Base-by-base conservation (phyloP, 106 monocot species). In the Acanthochlamys bracteata region DNA sequence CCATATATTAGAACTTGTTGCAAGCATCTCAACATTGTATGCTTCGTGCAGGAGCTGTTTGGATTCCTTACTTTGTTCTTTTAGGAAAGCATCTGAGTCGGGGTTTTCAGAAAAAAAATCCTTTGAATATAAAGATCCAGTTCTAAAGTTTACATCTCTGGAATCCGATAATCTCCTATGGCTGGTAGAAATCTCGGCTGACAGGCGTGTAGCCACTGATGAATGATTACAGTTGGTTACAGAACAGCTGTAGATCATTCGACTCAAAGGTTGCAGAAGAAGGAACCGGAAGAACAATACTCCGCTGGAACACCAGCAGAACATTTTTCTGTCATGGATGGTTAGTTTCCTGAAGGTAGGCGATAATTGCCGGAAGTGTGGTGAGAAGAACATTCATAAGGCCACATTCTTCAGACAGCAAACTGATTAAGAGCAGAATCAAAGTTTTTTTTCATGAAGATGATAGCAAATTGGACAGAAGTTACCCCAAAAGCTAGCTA, bases 301-400 rank as follows among this genome's bases (percentile, higher is more conserved):
- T 47, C 98, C 98, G 1, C 60, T 98, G 63, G 98, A 98, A 64
- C 85, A 98, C 49, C 98, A 98, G 74, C 98, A 98, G 81, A 89
- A 58, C 42, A 83, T 98, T 54, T 70, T 98, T 67, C 88, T 98
- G 0, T 78, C 80, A 4, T 98, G 98, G 98, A 59, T 98, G 65
- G 85, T 88, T 10, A 91, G 88, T 55, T 98, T 98, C 71, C 74
- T 98, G 66, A 98, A 88, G 66, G 81, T 81, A 39, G 98, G 98
- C 10, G 85, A 92, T 64, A 81, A 79, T 52, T 98, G 98, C 69
- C 98, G 92, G 17, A 92, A 98, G 95, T 95, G 10, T 95, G 95
- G 95, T 98, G 95, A 86, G 84, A 63, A 79, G 98, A 24, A 98
- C 92, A 46, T 98, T 98, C 65, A 73, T 98, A n/a, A 92, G 98